Conservation (phyloP, 495 filamentous ascomycete species). For the Durotheca rogersii region DNA sequence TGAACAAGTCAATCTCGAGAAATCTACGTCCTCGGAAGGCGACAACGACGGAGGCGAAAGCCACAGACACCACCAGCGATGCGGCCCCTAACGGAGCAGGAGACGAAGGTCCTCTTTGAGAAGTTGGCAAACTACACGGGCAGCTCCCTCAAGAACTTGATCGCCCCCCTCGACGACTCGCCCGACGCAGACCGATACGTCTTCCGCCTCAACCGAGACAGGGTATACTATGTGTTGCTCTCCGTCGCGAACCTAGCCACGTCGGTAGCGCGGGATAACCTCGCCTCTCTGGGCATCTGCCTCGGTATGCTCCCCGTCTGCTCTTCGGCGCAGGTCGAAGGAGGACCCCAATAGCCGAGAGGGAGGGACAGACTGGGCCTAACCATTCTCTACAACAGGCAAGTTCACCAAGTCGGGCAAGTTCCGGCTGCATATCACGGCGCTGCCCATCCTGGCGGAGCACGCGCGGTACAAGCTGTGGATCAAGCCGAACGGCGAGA, state of each 20-base stretch:
- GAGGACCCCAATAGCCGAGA: too few species aligned
- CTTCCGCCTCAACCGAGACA: slow-evolving; percentile 75
- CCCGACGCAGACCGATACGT: slow-evolving; percentile 69
- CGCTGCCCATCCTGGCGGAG: slow-evolving; percentile 79
- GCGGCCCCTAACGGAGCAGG: slow-evolving; percentile 72
- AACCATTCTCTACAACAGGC: slow-evolving; percentile 40
- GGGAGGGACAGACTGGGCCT: neutral
- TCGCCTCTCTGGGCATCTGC: slow-evolving; percentile 84
- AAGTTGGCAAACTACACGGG: slow-evolving; percentile 88
- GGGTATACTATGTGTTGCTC: slow-evolving; percentile 87
- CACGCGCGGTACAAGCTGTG: slow-evolving; percentile 93
- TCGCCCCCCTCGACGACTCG: slow-evolving; percentile 67
- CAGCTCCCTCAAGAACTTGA: slow-evolving; percentile 72
- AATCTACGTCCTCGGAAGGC: too few species aligned
- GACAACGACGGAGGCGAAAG: too few species aligned
- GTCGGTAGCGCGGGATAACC: slow-evolving; percentile 70
- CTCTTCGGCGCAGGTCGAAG: too few species aligned
- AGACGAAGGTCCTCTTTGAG: slow-evolving; percentile 71
- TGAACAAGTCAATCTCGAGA: neutral
- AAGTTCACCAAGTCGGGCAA: slow-evolving; percentile 94
- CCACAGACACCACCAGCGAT: slow-evolving; percentile 48
- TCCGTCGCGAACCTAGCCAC: slow-evolving; percentile 88
- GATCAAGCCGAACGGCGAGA: slow-evolving; percentile 92
- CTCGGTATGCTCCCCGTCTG: slow-evolving; percentile 50
- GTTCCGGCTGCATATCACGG: slow-evolving; percentile 80